Conservation (phyloP, 371 early-diverging fungal genomes). For the Rhizomucor pusillus region DNA sequence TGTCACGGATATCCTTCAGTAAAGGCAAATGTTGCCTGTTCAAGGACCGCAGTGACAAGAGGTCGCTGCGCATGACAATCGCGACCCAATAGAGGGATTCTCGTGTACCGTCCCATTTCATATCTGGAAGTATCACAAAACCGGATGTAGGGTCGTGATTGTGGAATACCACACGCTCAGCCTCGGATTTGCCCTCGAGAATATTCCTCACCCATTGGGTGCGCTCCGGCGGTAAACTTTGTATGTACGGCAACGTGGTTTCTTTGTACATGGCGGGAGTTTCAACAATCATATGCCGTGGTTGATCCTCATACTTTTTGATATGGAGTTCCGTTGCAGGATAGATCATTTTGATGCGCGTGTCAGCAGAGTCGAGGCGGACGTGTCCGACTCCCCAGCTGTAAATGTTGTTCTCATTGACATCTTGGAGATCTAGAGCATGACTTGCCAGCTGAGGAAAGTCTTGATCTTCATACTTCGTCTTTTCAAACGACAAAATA, state of each 20-base stretch:
- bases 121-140: slow-evolving; percentile 79
- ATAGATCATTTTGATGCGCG: slow-evolving; percentile 55
- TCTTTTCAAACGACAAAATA: slow-evolving; percentile 53
- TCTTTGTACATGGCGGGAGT: slow-evolving; percentile 52
- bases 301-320: slow-evolving; percentile 67
- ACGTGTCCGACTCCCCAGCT: slow-evolving; percentile 51
- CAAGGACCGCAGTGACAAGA: slow-evolving; percentile 70
- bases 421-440: slow-evolving; percentile 24
- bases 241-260: slow-evolving; percentile 61
- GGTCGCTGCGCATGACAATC: slow-evolving; percentile 51
- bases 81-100: slow-evolving; percentile 70
- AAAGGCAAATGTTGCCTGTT: slow-evolving; percentile 55
- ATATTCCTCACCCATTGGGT: slow-evolving; percentile 84
- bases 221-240: slow-evolving; percentile 55
- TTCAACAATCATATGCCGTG: slow-evolving; percentile 53
- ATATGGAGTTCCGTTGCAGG: slow-evolving; percentile 75
- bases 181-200: slow-evolving; percentile 62
- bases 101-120: slow-evolving; percentile 77
- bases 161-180: slow-evolving; percentile 60
- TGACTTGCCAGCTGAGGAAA: slow-evolving; percentile 26
- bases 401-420: slow-evolving; percentile 62
- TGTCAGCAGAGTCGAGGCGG: slow-evolving; percentile 33
- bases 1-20: slow-evolving; percentile 58
- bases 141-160: slow-evolving; percentile 54
- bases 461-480: slow-evolving; percentile 41